A percentile compares a stretch with the other conserved stretches of the same genome.
These are phyloP conservation scores for Saksenaea oblongispora DNA, from an alignment of 371 early-diverging fungal species.

Conservation along the genomic window DNA sequence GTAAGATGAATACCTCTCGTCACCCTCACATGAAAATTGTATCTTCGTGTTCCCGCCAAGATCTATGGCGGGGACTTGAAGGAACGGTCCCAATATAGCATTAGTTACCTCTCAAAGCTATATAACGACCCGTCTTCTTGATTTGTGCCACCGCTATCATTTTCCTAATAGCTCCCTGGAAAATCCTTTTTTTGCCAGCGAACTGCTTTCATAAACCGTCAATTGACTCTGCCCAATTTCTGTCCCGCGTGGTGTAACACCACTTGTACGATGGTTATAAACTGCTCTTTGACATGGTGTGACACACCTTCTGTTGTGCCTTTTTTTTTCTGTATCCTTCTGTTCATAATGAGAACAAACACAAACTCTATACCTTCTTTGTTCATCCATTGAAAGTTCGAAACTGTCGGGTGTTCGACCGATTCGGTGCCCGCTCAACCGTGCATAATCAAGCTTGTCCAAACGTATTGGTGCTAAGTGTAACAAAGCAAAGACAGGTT, in stretches of 20 bases:
- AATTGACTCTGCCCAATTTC: not conserved
- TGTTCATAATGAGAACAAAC: not conserved
- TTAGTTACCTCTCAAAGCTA: not conserved
- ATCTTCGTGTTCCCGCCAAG: slow-evolving; percentile 1
- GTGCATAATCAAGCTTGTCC: not conserved
- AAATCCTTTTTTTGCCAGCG: not conserved
- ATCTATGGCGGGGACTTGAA: not conserved
- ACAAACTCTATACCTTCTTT: not conserved
- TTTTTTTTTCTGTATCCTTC: not conserved
- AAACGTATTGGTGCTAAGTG: not conserved
- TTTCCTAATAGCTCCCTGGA: not conserved
- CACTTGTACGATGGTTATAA: not conserved
- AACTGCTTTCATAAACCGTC: not conserved
- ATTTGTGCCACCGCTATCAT: not conserved
- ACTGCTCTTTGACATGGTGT: not conserved
- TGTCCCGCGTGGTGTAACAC: not conserved
- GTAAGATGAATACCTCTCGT: not conserved
- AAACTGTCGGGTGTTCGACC: not conserved
- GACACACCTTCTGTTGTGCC: not conserved
- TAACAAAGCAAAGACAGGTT: not conserved
- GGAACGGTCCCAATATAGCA: not conserved
- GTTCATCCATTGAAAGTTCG: not conserved
- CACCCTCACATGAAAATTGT: not conserved
- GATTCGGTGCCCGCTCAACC: not conserved
- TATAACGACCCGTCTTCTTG: not conserved